A percentile compares a stretch with the other conserved stretches of the same genome.
phyloP scores from a whole-genome alignment of 139 green algal genomes.

The Gonium pectorale region DNA sequence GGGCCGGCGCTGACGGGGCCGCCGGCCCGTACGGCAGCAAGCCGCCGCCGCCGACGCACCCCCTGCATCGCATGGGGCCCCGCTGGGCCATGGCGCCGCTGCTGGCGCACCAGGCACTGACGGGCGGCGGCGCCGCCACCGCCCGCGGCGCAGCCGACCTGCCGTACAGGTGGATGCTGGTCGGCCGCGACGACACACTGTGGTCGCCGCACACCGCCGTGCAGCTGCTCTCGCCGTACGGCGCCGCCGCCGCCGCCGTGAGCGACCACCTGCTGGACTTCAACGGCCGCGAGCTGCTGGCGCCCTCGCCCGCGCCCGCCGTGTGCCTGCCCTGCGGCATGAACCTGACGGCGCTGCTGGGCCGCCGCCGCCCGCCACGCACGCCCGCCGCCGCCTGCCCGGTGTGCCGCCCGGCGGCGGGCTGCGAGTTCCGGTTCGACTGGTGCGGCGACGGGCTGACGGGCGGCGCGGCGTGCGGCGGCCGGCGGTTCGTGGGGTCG shows the following conservation, averaged over 20 bases:
- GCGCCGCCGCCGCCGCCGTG: not conserved
- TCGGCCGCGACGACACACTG: slow-evolving; percentile 40
- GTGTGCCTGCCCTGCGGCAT: slow-evolving; percentile 23
- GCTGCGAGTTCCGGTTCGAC: slow-evolving; percentile 41
- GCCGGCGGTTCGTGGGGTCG: slow-evolving; percentile 9
- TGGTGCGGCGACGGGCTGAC: not conserved
- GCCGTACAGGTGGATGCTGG: slow-evolving; percentile 40
- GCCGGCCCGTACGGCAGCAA: not conserved
- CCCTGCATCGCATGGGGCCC: not conserved
- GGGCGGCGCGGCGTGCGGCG: slow-evolving; percentile 1
- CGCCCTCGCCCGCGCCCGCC: not conserved
- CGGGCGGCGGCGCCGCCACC: not conserved
- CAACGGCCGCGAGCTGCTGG: not conserved
- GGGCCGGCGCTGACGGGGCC: too few relatives aligned
- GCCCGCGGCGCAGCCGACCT: not conserved
- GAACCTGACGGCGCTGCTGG: slow-evolving; percentile 23
- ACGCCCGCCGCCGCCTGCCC: slow-evolving; percentile 15
- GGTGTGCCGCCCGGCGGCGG: slow-evolving; percentile 16
- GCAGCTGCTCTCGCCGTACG: not conserved
- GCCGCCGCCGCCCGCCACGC: slow-evolving; percentile 8
- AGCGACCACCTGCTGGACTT: slow-evolving; percentile 27
- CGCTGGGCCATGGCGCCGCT: slow-evolving; percentile 28
- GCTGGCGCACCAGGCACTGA: not conserved
- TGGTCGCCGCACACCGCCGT: not conserved
- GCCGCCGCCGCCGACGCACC: not conserved